Evolutionary conservation across 805 yeast species (phyloP).

Genomic region (Myxozyma sirexii): DNA sequence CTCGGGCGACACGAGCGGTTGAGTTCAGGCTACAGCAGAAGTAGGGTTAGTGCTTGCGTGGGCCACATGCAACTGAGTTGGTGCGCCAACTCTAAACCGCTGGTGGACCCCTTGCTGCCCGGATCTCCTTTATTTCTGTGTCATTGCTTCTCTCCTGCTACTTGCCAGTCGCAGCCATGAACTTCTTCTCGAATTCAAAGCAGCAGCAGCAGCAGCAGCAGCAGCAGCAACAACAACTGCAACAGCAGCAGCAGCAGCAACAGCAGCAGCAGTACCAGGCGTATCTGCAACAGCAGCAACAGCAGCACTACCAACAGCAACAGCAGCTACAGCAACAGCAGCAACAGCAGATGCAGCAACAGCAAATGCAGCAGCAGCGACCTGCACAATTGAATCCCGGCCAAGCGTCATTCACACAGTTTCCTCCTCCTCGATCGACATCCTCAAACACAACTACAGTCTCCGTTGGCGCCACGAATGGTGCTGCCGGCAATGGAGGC

Average conservation of each 20-base stretch:
- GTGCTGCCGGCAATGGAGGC: slow-evolving; percentile 40
- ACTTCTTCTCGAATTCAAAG: slow-evolving; percentile 7
- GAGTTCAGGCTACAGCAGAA: neutral
- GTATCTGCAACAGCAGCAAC: slow-evolving; percentile 9
- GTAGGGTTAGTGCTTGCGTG: neutral
- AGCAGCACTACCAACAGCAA: slow-evolving; percentile 2
- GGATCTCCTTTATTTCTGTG: neutral
- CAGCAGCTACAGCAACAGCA: slow-evolving; percentile 3
- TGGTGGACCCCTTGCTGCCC: neutral
- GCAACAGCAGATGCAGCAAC: slow-evolving; percentile 7
- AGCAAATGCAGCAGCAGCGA: slow-evolving; percentile 18
- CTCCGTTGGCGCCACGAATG: slow-evolving; percentile 4
- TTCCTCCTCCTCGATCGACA: slow-evolving; percentile 19
- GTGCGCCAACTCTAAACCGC: too few species aligned
- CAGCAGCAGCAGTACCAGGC: slow-evolving; percentile 7
- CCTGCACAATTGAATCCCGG: slow-evolving; percentile 1
- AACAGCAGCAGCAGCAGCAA: slow-evolving; percentile 3
- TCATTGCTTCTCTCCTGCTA: too few species aligned
- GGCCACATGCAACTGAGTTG: too few species aligned
- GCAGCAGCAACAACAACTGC: neutral
- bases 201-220: neutral
- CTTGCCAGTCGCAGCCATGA: neutral
- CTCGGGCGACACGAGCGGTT: too few species aligned
- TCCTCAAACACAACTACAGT: neutral
- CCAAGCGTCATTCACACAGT: slow-evolving; percentile 25